Evolutionary conservation across 495 filamentous ascomycete species (phyloP).

Genomic region (Darksidea phi): DNA sequence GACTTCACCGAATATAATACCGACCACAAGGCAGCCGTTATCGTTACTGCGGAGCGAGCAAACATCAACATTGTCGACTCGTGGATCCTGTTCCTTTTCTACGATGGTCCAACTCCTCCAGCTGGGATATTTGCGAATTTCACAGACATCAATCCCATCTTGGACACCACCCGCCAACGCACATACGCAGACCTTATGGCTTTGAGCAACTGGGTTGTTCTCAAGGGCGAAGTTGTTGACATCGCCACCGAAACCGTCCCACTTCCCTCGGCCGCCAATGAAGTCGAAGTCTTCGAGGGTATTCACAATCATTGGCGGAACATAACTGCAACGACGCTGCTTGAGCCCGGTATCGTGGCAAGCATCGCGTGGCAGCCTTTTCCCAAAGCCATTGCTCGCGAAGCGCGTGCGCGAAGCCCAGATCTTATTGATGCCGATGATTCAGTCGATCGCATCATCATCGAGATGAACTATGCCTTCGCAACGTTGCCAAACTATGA

Average conservation of each 20-base stretch:
- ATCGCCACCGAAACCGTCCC: slow-evolving; percentile 61
- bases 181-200: slow-evolving; percentile 54
- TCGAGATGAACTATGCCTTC: slow-evolving; percentile 27
- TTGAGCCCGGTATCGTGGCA: slow-evolving; percentile 51
- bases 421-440: slow-evolving; percentile 28
- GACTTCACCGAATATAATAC: slow-evolving; percentile 35
- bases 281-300: slow-evolving; percentile 47
- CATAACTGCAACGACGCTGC: slow-evolving; percentile 40
- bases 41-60: slow-evolving; percentile 52
- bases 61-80: slow-evolving; percentile 47
- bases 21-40: slow-evolving; percentile 30
- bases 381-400: slow-evolving; percentile 46
- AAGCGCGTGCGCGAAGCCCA: slow-evolving; percentile 3
- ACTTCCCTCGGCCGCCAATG: slow-evolving; percentile 47
- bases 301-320: slow-evolving; percentile 57
- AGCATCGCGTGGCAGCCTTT: slow-evolving; percentile 60
- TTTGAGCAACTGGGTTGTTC: slow-evolving; percentile 27
- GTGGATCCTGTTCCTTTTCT: slow-evolving; percentile 63
- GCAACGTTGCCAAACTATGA: slow-evolving; percentile 12
- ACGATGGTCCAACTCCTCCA: slow-evolving; percentile 58
- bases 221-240: slow-evolving; percentile 49
- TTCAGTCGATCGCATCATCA: slow-evolving; percentile 21
- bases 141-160: slow-evolving; percentile 49
- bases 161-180: slow-evolving; percentile 52
- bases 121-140: slow-evolving; percentile 57